Evolutionary conservation across 2,329 filamentous ascomycete genomes (phyloP), one percentile per base, ranked within the genome.

Genomic region (Colletotrichum salicis): DNA sequence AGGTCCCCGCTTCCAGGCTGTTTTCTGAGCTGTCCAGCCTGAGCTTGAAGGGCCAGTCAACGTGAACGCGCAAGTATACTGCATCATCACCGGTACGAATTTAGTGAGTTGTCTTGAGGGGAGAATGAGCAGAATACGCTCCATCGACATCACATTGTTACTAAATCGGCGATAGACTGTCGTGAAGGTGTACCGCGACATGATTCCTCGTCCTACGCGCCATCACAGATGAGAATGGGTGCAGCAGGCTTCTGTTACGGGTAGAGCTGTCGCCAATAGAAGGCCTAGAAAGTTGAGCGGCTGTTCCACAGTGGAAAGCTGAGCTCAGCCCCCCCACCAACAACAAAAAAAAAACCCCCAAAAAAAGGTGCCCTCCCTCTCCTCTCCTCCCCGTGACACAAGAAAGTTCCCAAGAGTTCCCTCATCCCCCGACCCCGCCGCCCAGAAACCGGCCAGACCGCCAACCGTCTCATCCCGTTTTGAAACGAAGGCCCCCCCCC

Each of bases 401-500:
- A 56, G 19, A n/a, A n/a, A 41, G 37, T 41, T 41, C 37, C 37
- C 37, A 41, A 19, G 13, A 41, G 37, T 15, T 41, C 37, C 13
- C 37, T 41, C 37, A 19, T 19, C 13, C 35, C 37, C 7, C 27
- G 13, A 33, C 19, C 64, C 57, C 54, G 31, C 27, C 19, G 57
- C 57, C 57, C 54, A 27, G 63, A 19, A 61, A 31, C 41, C 63
- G 59, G 69, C 59, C 45, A 69, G 69, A 69, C 69, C 69, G 69
- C 69, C 45, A 63, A 71, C 69, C 69, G 59, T 71, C 64, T 69
- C 69, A 69, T 64, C 41, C 69, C 69, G 69, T 63, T 69, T 64
- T 69, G 69, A 69, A 71, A 71, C 69, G 59, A 56, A 59, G 55
- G 41, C 10, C 3, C 13, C 37, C 37, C 37, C 41, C 65, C 54